Conservation (phyloP, 441 rosid species). For the Cnidoscolus chayamansa region DNA sequence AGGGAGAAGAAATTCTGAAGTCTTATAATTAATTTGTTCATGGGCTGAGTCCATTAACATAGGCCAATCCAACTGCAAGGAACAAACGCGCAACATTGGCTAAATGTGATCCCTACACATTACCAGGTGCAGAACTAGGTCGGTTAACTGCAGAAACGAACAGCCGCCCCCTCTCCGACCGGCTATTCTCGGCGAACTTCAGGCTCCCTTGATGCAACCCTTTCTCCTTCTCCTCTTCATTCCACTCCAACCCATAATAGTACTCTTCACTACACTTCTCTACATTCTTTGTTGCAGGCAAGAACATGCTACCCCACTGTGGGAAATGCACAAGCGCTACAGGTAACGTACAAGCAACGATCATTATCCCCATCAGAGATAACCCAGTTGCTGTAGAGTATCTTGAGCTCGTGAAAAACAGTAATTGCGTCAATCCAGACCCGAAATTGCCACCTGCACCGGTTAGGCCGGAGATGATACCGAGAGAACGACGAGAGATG, state of each 20-base stretch:
- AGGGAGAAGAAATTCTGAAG: no score
- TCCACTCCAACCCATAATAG: constrained; percentile 58
- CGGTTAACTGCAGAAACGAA: constrained; percentile 18
- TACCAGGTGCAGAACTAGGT: constrained; percentile 12
- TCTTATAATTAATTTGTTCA: neutral
- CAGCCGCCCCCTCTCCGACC: no score
- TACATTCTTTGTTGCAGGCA: constrained; percentile 35
- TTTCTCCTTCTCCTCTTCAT: constrained; percentile 48
- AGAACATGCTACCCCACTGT: constrained; percentile 68
- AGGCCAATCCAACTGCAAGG: no score
- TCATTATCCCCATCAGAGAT: constrained; percentile 57
- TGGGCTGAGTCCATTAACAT: neutral
- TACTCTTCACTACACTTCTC: constrained; percentile 47
- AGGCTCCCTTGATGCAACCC: constrained; percentile 25
- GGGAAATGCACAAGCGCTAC: constrained; percentile 57
- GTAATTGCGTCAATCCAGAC: constrained; percentile 34
- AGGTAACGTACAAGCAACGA: constrained; percentile 54
- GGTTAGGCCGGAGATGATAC: constrained; percentile 35
- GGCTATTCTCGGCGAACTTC: no score
- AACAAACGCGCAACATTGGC: no score
- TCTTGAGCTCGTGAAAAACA: constrained; percentile 34
- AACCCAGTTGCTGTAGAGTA: constrained; percentile 48
- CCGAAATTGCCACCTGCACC: constrained; percentile 44
- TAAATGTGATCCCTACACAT: constrained; percentile 7
- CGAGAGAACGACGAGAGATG: constrained; percentile 36